A percentile compares a stretch with the other conserved stretches of the same genome.
Conservation (phyloP, 331 rosid species). For the Rosa hybrid region DNA sequence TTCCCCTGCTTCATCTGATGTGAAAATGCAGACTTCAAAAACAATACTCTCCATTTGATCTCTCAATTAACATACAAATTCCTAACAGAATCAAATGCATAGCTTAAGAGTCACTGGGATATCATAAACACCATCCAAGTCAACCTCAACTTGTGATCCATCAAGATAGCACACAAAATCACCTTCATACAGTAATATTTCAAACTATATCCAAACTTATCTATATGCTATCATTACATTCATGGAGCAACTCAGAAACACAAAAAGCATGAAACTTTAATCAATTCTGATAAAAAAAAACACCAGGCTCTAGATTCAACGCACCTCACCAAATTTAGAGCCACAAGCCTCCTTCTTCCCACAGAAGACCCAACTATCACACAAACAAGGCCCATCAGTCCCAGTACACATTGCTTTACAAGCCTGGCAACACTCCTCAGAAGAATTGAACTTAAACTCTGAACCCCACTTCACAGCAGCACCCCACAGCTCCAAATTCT, state of each 20-base stretch:
- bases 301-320: slow-evolving; percentile 8
- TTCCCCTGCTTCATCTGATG: neutral
- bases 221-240: neutral
- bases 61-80: neutral
- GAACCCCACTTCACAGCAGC: slow-evolving; percentile 96
- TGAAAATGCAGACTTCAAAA: neutral
- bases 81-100: neutral
- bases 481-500: slow-evolving; percentile 89
- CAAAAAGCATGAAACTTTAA: neutral
- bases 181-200: neutral
- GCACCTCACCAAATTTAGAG: slow-evolving; percentile 80
- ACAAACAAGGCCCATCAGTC: slow-evolving; percentile 85
- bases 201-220: neutral
- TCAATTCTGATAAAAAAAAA: neutral
- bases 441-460: slow-evolving; percentile 72
- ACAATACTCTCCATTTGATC: neutral
- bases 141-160: neutral
- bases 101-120: neutral
- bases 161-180: neutral
- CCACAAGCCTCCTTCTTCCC: slow-evolving; percentile 78
- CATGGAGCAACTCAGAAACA: slow-evolving; percentile 3
- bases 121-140: neutral
- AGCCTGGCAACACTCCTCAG: slow-evolving; percentile 75
- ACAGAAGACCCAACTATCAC: slow-evolving; percentile 92
- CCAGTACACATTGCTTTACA: slow-evolving; percentile 89